These are phyloP conservation scores for Oryza brachyantha DNA, from an alignment of 176 grass and related monocot species.

Conservation along the genomic window DNA sequence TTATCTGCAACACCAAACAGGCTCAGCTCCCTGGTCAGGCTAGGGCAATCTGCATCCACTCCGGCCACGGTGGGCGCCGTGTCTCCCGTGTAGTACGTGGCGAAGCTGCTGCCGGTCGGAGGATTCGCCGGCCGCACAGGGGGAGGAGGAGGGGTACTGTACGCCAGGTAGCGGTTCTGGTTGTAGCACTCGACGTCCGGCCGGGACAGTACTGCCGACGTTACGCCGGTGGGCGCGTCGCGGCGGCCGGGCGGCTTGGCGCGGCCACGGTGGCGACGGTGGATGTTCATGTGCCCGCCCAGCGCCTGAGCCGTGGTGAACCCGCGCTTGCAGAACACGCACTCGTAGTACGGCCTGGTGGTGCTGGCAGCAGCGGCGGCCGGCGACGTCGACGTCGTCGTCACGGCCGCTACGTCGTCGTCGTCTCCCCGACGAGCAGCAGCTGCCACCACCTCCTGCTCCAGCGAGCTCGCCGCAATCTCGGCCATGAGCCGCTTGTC, in stretches of 20 bases:
- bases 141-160: background rate
- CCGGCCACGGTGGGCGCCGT: background rate
- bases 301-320: too few relatives aligned
- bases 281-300: slow-evolving; percentile 43
- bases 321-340: too few relatives aligned
- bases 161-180: background rate
- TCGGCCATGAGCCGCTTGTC: too few relatives aligned
- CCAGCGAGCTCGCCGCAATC: too few relatives aligned
- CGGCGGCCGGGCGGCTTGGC: background rate
- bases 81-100: background rate
- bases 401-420: too few relatives aligned
- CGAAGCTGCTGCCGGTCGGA: background rate
- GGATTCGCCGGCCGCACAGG: background rate
- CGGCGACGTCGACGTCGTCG: too few relatives aligned
- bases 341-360: too few relatives aligned
- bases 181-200: background rate
- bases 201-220: background rate
- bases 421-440: too few relatives aligned
- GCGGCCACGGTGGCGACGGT: slow-evolving; percentile 12
- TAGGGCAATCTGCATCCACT: background rate
- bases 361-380: too few relatives aligned
- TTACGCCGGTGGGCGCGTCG: background rate
- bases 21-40: background rate
- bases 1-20: background rate
- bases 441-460: too few relatives aligned